Evolutionary conservation across 176 grass and related monocot genomes (phyloP), one percentile per base, ranked within the genome.

Genomic region (Panicum miliaceum): DNA sequence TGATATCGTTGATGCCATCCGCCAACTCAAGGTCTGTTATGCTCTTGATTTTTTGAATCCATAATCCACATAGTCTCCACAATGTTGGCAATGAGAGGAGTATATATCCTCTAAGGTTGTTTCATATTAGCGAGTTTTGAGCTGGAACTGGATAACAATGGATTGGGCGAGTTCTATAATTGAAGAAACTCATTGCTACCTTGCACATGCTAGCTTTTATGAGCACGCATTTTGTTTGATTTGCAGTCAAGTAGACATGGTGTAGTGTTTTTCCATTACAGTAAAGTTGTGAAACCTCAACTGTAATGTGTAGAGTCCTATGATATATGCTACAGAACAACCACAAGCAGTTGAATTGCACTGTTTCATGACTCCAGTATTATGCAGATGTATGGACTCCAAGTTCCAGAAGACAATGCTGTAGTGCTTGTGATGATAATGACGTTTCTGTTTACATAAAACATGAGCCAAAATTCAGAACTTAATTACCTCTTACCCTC

Each of bases 1-100:
- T 82, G 93, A 98, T 89, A 86, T 98, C 23, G 57, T 84, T 36
- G 96, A 98, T 22, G 93, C 96, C 26, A 95, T 98, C 32, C 91
- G 89, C 48, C 78, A 75, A 90, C 84, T 95, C 84, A 95, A 95
- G 96, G 96, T 95, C 47, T 73, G 72, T 32, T 35, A 1, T 73
- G 45, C 10, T 86, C 26, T 25, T 79, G 32, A 87, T 86, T 83
- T 60, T 58, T 11, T 12, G 29, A 77, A 18, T 52, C 57, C 37
- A 19, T 20, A 40, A 16, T 23, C 12, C 6, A 32, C 22, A 25
- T 53, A 16, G 12, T 68, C 20, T 43, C 12, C 16, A 2, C 8
- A 41, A 16, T 81, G 42, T 38, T 18, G 20, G 8, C 50, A 12
- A 0, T 26, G 29, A 70, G 71, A 61, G 32, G 20, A 22, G 70